phyloP scores from a whole-genome alignment of 2,329 filamentous ascomycete species.

The Mariannaea sp. region DNA sequence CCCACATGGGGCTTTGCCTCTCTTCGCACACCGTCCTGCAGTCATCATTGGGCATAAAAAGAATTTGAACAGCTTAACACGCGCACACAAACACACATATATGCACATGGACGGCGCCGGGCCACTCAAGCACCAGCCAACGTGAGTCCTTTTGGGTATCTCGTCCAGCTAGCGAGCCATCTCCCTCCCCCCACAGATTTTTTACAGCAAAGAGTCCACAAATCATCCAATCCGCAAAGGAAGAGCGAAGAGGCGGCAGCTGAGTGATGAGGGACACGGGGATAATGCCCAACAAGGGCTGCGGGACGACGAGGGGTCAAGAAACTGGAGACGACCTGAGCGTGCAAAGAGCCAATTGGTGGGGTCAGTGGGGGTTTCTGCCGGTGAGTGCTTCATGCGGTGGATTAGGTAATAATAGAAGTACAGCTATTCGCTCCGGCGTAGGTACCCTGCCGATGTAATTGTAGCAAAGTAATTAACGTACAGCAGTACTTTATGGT shows the following conservation, averaged over 20 bases:
- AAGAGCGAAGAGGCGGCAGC: slow-evolving; percentile 24
- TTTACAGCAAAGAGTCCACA: neutral
- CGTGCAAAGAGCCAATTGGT: neutral
- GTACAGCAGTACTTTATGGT: too few species aligned
- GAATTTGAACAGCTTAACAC: neutral
- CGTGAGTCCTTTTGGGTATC: neutral
- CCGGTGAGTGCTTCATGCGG: neutral
- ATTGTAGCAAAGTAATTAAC: too few species aligned
- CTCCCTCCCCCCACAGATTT: neutral
- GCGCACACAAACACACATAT: neutral
- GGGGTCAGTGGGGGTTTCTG: neutral
- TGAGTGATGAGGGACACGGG: slow-evolving; percentile 25
- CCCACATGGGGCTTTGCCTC: neutral
- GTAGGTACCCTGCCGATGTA: too few species aligned
- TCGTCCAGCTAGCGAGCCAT: neutral
- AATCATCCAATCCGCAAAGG: neutral
- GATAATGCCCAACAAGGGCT: too few species aligned
- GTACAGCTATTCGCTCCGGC: too few species aligned
- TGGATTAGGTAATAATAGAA: too few species aligned
- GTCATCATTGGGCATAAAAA: neutral
- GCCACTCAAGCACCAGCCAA: neutral
- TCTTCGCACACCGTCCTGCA: neutral
- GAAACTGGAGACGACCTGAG: neutral
- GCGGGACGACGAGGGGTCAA: slow-evolving; percentile 19
- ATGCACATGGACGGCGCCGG: neutral